phyloP scores from a whole-genome alignment of 495 filamentous ascomycete genomes.

The Neurospora cerealis region DNA sequence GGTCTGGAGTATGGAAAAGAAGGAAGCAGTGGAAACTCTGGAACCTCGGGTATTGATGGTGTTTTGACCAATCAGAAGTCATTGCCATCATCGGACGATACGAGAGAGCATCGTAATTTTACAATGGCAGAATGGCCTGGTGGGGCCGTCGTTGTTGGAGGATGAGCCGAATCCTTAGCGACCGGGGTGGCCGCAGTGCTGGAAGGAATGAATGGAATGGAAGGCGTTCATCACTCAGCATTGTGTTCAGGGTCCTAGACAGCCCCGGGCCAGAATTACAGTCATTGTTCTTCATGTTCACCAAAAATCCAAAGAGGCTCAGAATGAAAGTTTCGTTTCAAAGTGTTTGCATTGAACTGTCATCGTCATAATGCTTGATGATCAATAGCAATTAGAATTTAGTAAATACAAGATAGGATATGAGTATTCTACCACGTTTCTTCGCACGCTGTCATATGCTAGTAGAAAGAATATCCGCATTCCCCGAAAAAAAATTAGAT shows the following conservation, averaged over 20 bases:
- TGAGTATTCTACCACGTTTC: neutral
- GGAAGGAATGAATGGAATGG: neutral
- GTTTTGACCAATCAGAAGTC: neutral
- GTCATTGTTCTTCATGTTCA: neutral
- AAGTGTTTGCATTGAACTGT: neutral
- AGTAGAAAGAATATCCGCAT: neutral
- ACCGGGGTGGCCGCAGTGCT: neutral
- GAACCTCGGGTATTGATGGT: too few relatives aligned
- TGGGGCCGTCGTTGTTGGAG: neutral
- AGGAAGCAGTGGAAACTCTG: neutral
- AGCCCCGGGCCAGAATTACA: neutral
- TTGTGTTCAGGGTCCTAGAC: neutral
- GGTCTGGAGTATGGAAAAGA: neutral
- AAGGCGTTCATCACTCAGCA: neutral
- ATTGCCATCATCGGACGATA: neutral
- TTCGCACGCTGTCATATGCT: neutral
- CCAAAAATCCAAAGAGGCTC: neutral
- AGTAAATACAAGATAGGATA: neutral
- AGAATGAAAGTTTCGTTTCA: neutral
- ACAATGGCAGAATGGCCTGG: neutral
- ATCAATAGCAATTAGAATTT: neutral
- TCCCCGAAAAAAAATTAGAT: neutral
- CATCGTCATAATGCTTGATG: neutral
- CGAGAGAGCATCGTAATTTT: neutral
- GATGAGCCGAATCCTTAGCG: too few relatives aligned